Evolutionary conservation across 2,329 filamentous ascomycete species (phyloP).

Genomic region (Aspergillus sclerotialis): DNA sequence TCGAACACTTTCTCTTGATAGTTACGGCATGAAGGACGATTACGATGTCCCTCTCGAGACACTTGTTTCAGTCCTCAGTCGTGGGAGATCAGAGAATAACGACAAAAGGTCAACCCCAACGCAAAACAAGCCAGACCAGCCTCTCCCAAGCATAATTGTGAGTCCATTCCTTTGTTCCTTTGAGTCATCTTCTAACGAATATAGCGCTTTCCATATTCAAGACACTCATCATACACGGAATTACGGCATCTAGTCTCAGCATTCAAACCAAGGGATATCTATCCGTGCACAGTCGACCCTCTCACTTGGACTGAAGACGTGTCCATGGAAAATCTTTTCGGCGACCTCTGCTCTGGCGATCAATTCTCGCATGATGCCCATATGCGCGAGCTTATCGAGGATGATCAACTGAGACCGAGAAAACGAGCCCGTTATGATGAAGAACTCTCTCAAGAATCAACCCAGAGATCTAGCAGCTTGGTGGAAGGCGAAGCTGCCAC

Average conservation of each 20-base stretch:
- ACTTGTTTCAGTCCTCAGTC: slow-evolving; percentile 25
- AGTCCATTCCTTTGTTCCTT: slow-evolving; percentile 6
- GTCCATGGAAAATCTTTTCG: slow-evolving; percentile 66
- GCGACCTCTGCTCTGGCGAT: slow-evolving; percentile 55
- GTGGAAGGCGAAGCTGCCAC: slow-evolving; percentile 6
- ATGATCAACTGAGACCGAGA: slow-evolving; percentile 11
- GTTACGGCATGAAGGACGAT: slow-evolving; percentile 30
- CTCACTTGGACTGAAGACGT: slow-evolving; percentile 55
- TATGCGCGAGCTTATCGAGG: slow-evolving; percentile 42
- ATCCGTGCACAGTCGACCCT: slow-evolving; percentile 70
- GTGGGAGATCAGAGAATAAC: slow-evolving; percentile 5
- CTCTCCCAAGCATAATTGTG: slow-evolving; percentile 29
- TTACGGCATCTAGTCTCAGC: slow-evolving; percentile 61
- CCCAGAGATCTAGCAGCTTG: slow-evolving; percentile 11
- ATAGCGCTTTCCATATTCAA: slow-evolving; percentile 70
- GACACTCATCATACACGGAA: slow-evolving; percentile 81
- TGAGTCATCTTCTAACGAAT: slow-evolving; percentile 5
- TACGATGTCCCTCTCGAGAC: slow-evolving; percentile 30
- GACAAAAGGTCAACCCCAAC: slow-evolving; percentile 1
- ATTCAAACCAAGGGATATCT: slow-evolving; percentile 69
- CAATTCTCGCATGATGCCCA: slow-evolving; percentile 59
- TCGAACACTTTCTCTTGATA: slow-evolving; percentile 30
- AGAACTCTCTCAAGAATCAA: slow-evolving; percentile 12
- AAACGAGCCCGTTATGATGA: slow-evolving; percentile 14
- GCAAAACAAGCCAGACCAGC: slow-evolving; percentile 2